Evolutionary conservation across 768 basidiomycete species (phyloP).

Genomic region (Amylocystis lapponica): DNA sequence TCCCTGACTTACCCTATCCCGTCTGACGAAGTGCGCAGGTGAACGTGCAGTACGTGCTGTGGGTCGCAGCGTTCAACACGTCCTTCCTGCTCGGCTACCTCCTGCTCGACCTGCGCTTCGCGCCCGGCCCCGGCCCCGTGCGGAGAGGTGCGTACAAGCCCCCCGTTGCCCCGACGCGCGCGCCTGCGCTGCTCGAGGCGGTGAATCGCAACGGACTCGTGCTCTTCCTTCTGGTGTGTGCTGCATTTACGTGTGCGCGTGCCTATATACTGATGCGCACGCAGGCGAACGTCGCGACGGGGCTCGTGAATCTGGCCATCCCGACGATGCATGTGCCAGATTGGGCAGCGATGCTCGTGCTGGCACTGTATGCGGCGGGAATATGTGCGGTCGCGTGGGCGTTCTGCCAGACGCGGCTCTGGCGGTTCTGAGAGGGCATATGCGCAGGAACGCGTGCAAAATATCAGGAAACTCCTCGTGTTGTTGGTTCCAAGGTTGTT

Average conservation of each 20-base stretch:
- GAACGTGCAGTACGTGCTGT: constrained; percentile 84
- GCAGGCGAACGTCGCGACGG: constrained; percentile 86
- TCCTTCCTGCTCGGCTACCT: constrained; percentile 81
- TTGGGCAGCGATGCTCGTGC: constrained; percentile 50
- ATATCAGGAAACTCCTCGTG: too few species aligned
- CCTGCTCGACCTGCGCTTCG: constrained; percentile 63
- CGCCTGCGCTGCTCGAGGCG: constrained; percentile 63
- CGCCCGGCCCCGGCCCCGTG: constrained; percentile 20
- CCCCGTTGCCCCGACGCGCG: constrained; percentile 18
- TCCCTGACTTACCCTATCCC: not conserved
- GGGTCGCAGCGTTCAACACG: constrained; percentile 86
- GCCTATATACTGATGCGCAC: not conserved
- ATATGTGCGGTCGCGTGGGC: constrained; percentile 64
- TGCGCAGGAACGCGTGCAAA: too few species aligned
- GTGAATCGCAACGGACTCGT: constrained; percentile 77
- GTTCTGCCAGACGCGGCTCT: constrained; percentile 30
- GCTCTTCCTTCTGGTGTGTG: constrained; percentile 76
- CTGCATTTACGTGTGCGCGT: not conserved
- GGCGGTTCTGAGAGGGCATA: constrained; percentile 28
- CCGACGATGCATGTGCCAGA: constrained; percentile 75
- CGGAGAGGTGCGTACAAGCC: constrained; percentile 19
- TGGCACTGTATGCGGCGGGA: constrained; percentile 53
- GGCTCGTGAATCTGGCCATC: constrained; percentile 74
- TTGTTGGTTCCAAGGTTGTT: too few species aligned
- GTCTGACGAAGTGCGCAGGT: constrained; percentile 52